Base-by-base conservation (phyloP, 2,329 filamentous ascomycete genomes). In the Aspergillus sergii region DNA sequence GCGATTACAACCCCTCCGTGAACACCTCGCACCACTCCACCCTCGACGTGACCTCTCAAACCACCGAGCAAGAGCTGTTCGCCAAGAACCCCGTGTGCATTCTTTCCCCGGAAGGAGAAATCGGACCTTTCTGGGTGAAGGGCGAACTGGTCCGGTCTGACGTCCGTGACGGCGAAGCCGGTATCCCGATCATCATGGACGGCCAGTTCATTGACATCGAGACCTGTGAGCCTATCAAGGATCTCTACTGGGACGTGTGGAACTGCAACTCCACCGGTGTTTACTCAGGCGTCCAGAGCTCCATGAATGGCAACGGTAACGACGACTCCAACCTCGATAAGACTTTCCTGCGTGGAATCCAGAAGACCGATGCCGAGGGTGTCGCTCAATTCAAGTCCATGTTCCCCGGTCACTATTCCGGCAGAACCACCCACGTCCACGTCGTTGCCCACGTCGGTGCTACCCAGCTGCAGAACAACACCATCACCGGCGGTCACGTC, bases 41-140 rank as follows among this genome's bases (percentile, higher is more conserved):
- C 11, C 50, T 67, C 2, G 26, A 66, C 10, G 69, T 72, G 28
- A 71, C 66, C 1, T 1, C 65, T 12, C 62, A 59, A 53, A 68
- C 71, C 4, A 50, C 68, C 19, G 71, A 72, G 23, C 59, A 63
- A 0, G 65, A 66, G n/a, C 56, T 75, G 16, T 75, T 75, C 60
- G 39, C 62, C 51, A 68, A 68, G 57, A 73, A 66, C 72, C 23
- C 75, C 69, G 43, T 79, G 32, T 86, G 83, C 65, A 70, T 84
- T 19, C 75, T 86, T 34, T 80, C 77, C 30, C 83, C 84, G 0
- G 83, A 86, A 69, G 80, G 81, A 16, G 84, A 80, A 6, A 76
- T 58, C 11, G 68, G 71, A 2, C 84, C 84, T 10, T 86, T 83
- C 75, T 86, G 73, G 62, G 75, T 80, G 16, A 68, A 68, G n/a